phyloP scores from a whole-genome alignment of 2,329 filamentous ascomycete genomes.

The Thelonectria olida region DNA sequence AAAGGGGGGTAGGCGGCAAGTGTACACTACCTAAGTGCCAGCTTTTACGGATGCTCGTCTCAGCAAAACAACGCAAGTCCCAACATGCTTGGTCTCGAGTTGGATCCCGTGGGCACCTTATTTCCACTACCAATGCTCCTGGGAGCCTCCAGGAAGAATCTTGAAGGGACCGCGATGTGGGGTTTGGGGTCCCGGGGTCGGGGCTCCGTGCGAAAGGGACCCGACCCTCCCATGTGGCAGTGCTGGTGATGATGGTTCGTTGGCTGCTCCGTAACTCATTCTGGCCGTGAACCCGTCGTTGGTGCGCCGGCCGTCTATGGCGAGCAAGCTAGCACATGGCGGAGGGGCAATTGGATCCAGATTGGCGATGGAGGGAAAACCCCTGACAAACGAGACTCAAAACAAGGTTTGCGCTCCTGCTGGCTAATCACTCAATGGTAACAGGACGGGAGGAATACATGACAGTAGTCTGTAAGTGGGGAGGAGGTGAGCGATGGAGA shows the following conservation, averaged over 20 bases:
- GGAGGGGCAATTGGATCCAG: background rate
- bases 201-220: background rate
- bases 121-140: background rate
- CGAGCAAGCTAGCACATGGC: background rate
- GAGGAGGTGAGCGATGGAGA: background rate
- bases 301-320: background rate
- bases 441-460: background rate
- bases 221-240: conserved; percentile 25
- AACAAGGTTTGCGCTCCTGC: background rate
- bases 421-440: background rate
- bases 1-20: background rate
- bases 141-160: background rate
- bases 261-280: background rate
- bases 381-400: background rate
- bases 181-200: background rate
- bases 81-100: background rate
- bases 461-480: background rate
- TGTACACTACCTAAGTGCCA: conserved; percentile 1
- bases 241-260: conserved; percentile 28
- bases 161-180: conserved; percentile 1
- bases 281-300: background rate
- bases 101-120: conserved; percentile 2
- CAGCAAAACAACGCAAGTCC: background rate
- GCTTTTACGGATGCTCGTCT: conserved; percentile 10
- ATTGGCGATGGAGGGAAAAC: background rate